Conservation (phyloP, 192 early-diverging fungal species). For the Haplosporangium gracile region DNA sequence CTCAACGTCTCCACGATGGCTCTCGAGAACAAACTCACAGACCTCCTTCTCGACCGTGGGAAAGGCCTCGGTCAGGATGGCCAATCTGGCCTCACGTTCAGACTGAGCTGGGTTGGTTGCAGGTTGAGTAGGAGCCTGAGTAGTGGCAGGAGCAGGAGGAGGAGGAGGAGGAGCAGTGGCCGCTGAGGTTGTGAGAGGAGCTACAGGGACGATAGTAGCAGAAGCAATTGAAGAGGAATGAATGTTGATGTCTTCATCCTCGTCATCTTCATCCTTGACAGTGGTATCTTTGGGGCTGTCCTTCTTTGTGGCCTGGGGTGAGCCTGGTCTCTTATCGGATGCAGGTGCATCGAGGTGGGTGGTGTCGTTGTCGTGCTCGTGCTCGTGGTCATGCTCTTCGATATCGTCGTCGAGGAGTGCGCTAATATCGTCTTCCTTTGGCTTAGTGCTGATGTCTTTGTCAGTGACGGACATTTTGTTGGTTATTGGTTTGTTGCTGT, state of each 20-base stretch:
- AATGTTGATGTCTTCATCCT: conserved; percentile 29
- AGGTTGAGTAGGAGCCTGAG: background rate
- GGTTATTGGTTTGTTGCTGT: background rate
- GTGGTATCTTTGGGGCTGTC: background rate
- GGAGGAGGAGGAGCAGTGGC: background rate
- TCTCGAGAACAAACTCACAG: conserved; percentile 63
- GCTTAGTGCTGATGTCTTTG: conserved; percentile 19
- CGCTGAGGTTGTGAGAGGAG: background rate
- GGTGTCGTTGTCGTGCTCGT: background rate
- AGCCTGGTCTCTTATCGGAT: conserved; percentile 17
- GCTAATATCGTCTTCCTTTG: conserved; percentile 1
- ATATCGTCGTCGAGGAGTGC: conserved; percentile 30
- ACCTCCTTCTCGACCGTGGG: conserved; percentile 65
- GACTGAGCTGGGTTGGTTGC: conserved; percentile 15
- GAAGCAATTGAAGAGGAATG: conserved; percentile 11
- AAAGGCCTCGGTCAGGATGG: conserved; percentile 66
- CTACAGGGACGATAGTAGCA: background rate
- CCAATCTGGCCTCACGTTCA: conserved; percentile 44
- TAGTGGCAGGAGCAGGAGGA: background rate
- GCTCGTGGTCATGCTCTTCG: conserved; percentile 10
- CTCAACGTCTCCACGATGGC: conserved; percentile 62
- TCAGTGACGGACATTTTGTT: conserved; percentile 27
- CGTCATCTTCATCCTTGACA: conserved; percentile 7
- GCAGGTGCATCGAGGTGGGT: background rate
- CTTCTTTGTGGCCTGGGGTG: conserved; percentile 23